Evolutionary conservation across 768 basidiomycete species (phyloP).

Genomic region (Glaciozyma martinii): DNA sequence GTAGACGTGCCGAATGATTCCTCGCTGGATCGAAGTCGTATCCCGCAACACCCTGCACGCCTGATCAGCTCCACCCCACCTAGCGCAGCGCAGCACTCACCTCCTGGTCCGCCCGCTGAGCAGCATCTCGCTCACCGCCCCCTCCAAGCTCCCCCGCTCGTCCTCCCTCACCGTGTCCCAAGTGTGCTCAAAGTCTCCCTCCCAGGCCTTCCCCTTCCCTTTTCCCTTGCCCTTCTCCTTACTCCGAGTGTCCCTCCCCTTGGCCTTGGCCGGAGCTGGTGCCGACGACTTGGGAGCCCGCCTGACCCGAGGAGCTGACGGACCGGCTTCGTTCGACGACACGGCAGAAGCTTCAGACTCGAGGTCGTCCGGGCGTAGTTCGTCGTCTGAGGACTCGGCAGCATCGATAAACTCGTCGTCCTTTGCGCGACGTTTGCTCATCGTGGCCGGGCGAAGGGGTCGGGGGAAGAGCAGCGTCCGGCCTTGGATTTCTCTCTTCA

Average conservation of each 20-base stretch:
- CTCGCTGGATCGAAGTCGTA: conserved; percentile 77
- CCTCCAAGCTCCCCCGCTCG: conserved; percentile 79
- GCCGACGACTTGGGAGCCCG: neutral
- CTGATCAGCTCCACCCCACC: conserved; percentile 11
- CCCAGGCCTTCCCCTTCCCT: neutral
- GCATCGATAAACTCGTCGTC: conserved; percentile 3
- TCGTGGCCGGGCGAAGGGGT: neutral
- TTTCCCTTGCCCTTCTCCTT: neutral
- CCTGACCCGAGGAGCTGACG: neutral
- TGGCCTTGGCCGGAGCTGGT: neutral
- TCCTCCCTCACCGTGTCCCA: conserved; percentile 99
- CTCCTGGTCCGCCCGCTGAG: conserved; percentile 74
- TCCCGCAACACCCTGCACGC: conserved; percentile 60
- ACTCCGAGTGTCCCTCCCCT: neutral
- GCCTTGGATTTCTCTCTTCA: too few relatives aligned
- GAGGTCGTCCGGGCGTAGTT: neutral
- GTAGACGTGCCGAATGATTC: conserved; percentile 91
- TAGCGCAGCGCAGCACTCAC: conserved; percentile 42
- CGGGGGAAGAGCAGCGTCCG: too few relatives aligned
- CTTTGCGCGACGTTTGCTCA: neutral
- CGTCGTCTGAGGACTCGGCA: neutral
- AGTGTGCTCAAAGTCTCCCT: conserved; percentile 65
- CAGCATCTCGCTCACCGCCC: conserved; percentile 79
- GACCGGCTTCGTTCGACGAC: neutral
- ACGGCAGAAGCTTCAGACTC: neutral